A percentile compares a stretch with the other conserved stretches of the same genome.
Conservation (phyloP, 192 early-diverging fungal species). For the Coemansia sp. region DNA sequence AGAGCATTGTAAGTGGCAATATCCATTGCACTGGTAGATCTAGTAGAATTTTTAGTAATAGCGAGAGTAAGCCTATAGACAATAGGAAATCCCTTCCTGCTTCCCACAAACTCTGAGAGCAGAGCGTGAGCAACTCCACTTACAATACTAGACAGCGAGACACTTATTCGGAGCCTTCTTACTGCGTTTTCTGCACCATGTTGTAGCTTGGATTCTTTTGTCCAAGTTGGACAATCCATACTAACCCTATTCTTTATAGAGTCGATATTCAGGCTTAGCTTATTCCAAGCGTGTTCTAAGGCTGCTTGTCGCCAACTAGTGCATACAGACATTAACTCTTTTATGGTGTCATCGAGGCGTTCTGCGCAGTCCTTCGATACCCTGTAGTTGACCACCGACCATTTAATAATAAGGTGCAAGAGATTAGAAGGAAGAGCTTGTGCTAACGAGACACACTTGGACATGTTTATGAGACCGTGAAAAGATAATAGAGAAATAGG, state of each 20-base stretch:
- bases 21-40: not conserved
- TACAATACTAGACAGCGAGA: not conserved
- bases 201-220: not conserved
- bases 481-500: not conserved
- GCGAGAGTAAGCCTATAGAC: not conserved
- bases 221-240: not conserved
- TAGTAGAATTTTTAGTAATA: not conserved
- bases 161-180: not conserved
- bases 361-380: not conserved
- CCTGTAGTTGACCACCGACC: not conserved
- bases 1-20: not conserved
- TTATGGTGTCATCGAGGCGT: too few relatives aligned
- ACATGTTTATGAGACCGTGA: not conserved
- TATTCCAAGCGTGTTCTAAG: not conserved
- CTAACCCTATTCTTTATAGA: not conserved
- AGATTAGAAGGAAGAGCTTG: not conserved
- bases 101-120: not conserved
- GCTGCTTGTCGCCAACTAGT: not conserved
- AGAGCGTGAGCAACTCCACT: not conserved
- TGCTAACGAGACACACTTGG: not conserved
- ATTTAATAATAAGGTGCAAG: not conserved
- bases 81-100: not conserved
- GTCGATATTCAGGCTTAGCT: not conserved
- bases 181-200: not conserved
- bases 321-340: not conserved